Base-by-base conservation (phyloP, 306 rosid species). In the Pyrus bretschneideri region DNA sequence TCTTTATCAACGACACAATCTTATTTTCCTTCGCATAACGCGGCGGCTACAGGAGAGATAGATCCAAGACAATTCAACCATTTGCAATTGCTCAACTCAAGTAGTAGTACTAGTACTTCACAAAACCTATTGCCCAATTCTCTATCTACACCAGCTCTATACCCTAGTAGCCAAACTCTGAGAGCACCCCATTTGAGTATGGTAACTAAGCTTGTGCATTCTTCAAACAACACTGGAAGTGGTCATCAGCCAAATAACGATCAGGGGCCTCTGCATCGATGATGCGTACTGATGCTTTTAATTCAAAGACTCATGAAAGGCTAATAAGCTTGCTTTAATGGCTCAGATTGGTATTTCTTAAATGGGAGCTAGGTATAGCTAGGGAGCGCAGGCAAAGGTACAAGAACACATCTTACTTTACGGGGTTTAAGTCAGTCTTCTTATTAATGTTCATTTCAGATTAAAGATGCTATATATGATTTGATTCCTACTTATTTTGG, bases 1-100 rank as follows among this genome's bases (percentile, higher is more conserved):
- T 83, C 97, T 74, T 80, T 91, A 61, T 85, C 93, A 63, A 69
- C 76, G 45, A 85, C 86, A 30, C 90, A 83, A 25, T 45, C 86
- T 38, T 71, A 76, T 74, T 80, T 82, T 62, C 79, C 83, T 59
- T 69, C 83, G 10, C 83, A 76, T 13, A 60, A 19, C 40, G 11
- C 33, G 22, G 60, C 73, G 22, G 23, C 75, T 58, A 61, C 78
- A 25, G 18, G 70, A 8, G 74, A 78, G 63, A 84, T 84, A 73
- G 90, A 86, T 68, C 81, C 79, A 13, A 85, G 89, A 80, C 89
- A 85, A 72, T 82, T 83, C 61, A 83, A 73, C 80, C 87, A 88
- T 52, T 67, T 86, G 71, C 95, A 95, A 27, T 79, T 86, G 84
- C 45, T 78, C 74, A 73, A 49, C 78, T 51, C 85, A 23, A 30